Evolutionary conservation across 805 yeast genomes (phyloP), one percentile per base, ranked within the genome.

Genomic region (Aciculoconidium aculeatum): DNA sequence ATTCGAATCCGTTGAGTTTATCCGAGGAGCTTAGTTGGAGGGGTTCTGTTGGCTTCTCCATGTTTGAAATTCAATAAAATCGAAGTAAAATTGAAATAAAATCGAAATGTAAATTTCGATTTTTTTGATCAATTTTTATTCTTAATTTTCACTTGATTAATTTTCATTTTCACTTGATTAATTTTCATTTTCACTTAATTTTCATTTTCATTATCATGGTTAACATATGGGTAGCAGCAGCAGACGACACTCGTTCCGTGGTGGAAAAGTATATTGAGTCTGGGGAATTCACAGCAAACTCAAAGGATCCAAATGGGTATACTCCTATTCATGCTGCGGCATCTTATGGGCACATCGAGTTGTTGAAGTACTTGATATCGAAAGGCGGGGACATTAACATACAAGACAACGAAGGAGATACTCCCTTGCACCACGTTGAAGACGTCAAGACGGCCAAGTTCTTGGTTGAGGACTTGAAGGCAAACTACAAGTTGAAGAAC

Each of bases 301-400:
- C 80, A 5, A 75, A 79, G 39, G 99, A 92, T 53, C 82, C 84
- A 1, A 85, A 88, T 46, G 99, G 99, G 1, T 92, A 94, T 56
- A 90, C 97, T 0, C 94, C 98, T 5, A 70, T 92, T 8, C 99
- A 92, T 53, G 99, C 99, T 1, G 97, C 98, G 1, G 94, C 94
- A 2, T 81, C 96, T 1, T 92, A 92, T 54, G 90, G 90, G 6
- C 88, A 90, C 50, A 44, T 58, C 2, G 87, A 80, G 7, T 61
- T 92, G 21, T 60, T 92, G 21, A 53, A 59, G 33, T 72, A 69
- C 39, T 62, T 86, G 25, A 42, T 43, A 4, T 51, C 58, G 11
- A 42, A 57, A 11, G 83, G 83, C 6, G 97, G 96, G 5, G 79
- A 92, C 48, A 71, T 87, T 14, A 87, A 92, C 51, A 61, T 88